Evolutionary conservation across 2,329 filamentous ascomycete genomes (phyloP).

Genomic region (Chaetomiaceae sp.): DNA sequence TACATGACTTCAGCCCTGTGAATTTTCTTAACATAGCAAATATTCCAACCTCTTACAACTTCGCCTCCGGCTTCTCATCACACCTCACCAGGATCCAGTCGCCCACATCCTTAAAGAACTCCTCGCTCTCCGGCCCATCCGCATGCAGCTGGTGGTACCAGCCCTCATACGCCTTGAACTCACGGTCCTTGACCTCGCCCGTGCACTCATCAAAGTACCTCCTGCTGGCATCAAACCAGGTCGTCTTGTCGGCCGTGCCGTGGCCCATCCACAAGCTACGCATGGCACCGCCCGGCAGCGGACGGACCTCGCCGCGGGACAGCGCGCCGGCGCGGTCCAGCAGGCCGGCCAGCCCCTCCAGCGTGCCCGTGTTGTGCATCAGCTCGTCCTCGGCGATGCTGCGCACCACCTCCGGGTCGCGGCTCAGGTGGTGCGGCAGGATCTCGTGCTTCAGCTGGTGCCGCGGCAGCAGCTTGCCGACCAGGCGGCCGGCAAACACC

Average conservation of each 20-base stretch:
- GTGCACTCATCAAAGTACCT: slow-evolving; percentile 52
- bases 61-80: slow-evolving; percentile 13
- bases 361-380: slow-evolving; percentile 76
- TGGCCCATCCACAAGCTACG: slow-evolving; percentile 66
- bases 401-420: slow-evolving; percentile 58
- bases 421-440: slow-evolving; percentile 56
- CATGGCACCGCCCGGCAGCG: slow-evolving; percentile 35
- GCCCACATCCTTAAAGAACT: slow-evolving; percentile 53
- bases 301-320: slow-evolving; percentile 47
- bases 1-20: neutral
- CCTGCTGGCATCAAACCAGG: slow-evolving; percentile 59
- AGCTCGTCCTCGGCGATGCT: slow-evolving; percentile 60
- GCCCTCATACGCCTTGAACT: slow-evolving; percentile 67
- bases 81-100: slow-evolving; percentile 58
- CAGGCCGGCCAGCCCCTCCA: slow-evolving; percentile 73
- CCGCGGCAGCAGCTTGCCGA: slow-evolving; percentile 59
- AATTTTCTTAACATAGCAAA: too few species aligned
- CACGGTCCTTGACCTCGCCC: slow-evolving; percentile 57
- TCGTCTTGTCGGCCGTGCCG: slow-evolving; percentile 67
- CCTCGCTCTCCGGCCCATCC: slow-evolving; percentile 45
- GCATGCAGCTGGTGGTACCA: slow-evolving; percentile 70
- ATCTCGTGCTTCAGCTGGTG: slow-evolving; percentile 62
- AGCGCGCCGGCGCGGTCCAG: slow-evolving; percentile 65
- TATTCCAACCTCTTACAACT: slow-evolving; percentile 6
- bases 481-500: slow-evolving; percentile 60